Evolutionary conservation across 1,139 yeast genomes (phyloP), one percentile per base, ranked within the genome.

Genomic region (Sugiyamaella grinbergsii): DNA sequence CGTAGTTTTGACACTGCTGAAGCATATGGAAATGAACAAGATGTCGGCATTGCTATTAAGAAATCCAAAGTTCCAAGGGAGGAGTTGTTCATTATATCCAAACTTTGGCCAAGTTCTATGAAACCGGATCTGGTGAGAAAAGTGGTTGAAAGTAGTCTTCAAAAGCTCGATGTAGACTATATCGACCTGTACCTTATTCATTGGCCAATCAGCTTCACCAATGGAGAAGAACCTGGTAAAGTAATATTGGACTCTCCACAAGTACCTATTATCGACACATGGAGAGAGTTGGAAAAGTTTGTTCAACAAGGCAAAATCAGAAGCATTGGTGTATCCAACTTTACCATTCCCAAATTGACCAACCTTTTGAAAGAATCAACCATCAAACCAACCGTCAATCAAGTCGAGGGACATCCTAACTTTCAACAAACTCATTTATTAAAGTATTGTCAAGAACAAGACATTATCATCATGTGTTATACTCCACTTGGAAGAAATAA

Each of bases 401-500:
- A 90, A 72, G 85, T 90, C 65, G 97, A 90, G 74, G 93, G 86
- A 71, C 96, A 89, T 69, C 96, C 96, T 59, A 89, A 87, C 75
- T 77, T 89, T 68, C 86, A 85, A 60, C 96, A 89, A 73, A 79
- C 79, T 54, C 75, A 75, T 59, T 75, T 88, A 66, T 68, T 87
- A 54, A 77, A 83, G 60, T 86, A 71, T 64, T 85, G 79, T 56
- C 80, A 85, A 67, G 63, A 71, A 37, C 70, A 79, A 58, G 82
- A 78, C 44, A 80, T 89, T 63, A 83, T 81, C 52, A 76, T 89
- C 63, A 86, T 89, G 49, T 96, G 84, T 26, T 89, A 89, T 75
- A 87, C 95, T 26, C 71, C 91, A 50, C 76, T 77, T 57, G 76
- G 85, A 50, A 78, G 79, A 49, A 80, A 71, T 63, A 73, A 78